A percentile compares a stretch with the other conserved stretches of the same genome.
phyloP scores from a whole-genome alignment of 106 monocot species.

The Gastrodia elata region DNA sequence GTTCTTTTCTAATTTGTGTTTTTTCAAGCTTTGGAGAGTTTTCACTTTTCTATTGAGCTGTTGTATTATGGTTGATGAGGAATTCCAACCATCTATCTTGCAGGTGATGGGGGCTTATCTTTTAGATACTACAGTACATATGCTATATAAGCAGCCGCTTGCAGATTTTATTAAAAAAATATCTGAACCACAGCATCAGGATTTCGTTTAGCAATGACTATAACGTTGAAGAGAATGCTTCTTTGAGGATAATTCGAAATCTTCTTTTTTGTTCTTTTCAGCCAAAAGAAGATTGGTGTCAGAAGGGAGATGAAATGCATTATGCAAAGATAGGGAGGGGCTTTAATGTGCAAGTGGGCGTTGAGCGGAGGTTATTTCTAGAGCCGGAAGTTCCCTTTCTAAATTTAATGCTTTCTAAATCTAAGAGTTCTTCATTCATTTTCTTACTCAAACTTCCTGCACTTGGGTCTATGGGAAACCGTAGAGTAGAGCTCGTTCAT shows the following conservation, averaged over 20 bases:
- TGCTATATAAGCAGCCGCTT: no score
- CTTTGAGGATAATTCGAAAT: background rate
- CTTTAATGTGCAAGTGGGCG: slow-evolving; percentile 8
- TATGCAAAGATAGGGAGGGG: background rate
- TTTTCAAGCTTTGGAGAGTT: no score
- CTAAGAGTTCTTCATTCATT: no score
- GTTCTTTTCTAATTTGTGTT: no score
- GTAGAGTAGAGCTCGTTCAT: slow-evolving; percentile 57
- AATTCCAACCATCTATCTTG: no score
- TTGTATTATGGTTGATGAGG: no score
- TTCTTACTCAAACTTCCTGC: slow-evolving; percentile 68
- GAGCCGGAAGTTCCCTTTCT: slow-evolving; percentile 79
- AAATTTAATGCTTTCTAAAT: no score
- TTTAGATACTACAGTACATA: no score
- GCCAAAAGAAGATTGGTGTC: background rate
- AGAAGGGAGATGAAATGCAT: slow-evolving; percentile 1
- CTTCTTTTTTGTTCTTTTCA: background rate
- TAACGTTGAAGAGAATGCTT: background rate
- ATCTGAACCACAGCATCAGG: background rate
- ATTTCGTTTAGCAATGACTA: background rate
- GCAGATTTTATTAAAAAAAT: no score
- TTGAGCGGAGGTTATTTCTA: slow-evolving; percentile 26
- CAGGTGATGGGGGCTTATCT: no score
- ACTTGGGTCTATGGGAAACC: slow-evolving; percentile 67
- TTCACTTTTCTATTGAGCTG: no score